These are phyloP conservation scores for Mucor sp. DNA, from an alignment of 371 early-diverging fungal species.

Conservation along the genomic window DNA sequence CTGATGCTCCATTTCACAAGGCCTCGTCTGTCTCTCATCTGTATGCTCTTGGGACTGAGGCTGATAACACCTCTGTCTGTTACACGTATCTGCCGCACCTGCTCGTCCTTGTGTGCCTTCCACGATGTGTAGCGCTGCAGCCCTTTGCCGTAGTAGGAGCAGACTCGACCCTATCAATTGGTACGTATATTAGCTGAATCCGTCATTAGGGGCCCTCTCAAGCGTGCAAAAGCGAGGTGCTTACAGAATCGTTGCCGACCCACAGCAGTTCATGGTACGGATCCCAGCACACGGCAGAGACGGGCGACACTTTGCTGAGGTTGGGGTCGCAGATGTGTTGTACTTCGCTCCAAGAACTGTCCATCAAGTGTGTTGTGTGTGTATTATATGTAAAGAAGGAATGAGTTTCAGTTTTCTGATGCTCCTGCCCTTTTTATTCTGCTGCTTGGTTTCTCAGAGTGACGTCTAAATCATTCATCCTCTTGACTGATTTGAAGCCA, in stretches of 20 bases:
- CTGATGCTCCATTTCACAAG: slow-evolving; percentile 70
- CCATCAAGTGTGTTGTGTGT: slow-evolving; percentile 26
- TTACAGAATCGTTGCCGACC: slow-evolving; percentile 77
- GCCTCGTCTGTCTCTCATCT: slow-evolving; percentile 71
- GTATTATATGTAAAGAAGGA: neutral
- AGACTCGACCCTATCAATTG: slow-evolving; percentile 57
- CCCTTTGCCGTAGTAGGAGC: slow-evolving; percentile 60
- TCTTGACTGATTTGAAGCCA: too few species aligned
- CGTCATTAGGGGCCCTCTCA: neutral
- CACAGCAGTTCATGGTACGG: slow-evolving; percentile 79
- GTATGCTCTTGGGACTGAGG: slow-evolving; percentile 66
- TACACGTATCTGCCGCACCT: slow-evolving; percentile 68
- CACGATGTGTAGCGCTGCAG: slow-evolving; percentile 71
- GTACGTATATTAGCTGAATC: neutral
- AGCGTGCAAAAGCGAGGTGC: neutral
- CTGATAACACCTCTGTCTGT: slow-evolving; percentile 71
- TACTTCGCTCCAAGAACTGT: slow-evolving; percentile 51
- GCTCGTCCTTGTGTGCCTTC: slow-evolving; percentile 63
- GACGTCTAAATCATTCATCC: neutral
- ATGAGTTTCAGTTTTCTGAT: too few species aligned
- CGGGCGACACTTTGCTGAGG: slow-evolving; percentile 48
- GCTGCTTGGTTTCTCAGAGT: neutral
- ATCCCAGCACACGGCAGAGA: slow-evolving; percentile 70
- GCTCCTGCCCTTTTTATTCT: too few species aligned
- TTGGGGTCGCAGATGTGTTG: slow-evolving; percentile 46